Percentiles rank a stretch among this genome's conserved stretches.
These are phyloP conservation scores for Naegleria gruberi DNA, from an alignment of 208 protist genomes.

Conservation along the genomic window DNA sequence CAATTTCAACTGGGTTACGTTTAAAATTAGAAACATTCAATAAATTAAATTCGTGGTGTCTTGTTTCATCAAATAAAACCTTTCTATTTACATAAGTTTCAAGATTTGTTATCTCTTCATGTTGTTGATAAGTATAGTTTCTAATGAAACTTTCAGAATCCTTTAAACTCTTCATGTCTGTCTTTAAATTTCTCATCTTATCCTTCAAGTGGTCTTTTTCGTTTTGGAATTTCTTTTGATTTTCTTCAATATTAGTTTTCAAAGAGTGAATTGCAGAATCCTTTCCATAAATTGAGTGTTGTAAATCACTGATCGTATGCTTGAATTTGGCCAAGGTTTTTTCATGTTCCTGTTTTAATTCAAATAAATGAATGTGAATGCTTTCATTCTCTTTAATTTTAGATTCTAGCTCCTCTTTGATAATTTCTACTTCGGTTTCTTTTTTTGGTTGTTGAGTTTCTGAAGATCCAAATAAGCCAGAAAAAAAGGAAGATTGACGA, in stretches of 20 bases:
- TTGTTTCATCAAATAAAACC: neutral
- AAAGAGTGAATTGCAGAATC: neutral
- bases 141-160: neutral
- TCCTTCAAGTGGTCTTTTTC: neutral
- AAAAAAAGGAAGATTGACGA: neutral
- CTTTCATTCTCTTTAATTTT: constrained; percentile 21
- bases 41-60: neutral
- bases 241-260: neutral
- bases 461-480: neutral
- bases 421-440: neutral
- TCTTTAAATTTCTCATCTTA: neutral
- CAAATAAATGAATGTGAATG: constrained; percentile 13
- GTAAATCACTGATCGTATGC: neutral
- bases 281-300: neutral
- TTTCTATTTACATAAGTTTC: neutral
- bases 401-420: neutral
- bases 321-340: neutral
- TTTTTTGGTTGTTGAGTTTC: neutral
- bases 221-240: neutral
- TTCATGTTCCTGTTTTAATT: constrained; percentile 2
- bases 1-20: neutral
- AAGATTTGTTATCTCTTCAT: neutral
- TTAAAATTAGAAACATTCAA: neutral
- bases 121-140: neutral
- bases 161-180: neutral